These are phyloP conservation scores for Rugonectria rugulosa DNA, from an alignment of 2,329 filamentous ascomycete genomes.

Conservation along the genomic window DNA sequence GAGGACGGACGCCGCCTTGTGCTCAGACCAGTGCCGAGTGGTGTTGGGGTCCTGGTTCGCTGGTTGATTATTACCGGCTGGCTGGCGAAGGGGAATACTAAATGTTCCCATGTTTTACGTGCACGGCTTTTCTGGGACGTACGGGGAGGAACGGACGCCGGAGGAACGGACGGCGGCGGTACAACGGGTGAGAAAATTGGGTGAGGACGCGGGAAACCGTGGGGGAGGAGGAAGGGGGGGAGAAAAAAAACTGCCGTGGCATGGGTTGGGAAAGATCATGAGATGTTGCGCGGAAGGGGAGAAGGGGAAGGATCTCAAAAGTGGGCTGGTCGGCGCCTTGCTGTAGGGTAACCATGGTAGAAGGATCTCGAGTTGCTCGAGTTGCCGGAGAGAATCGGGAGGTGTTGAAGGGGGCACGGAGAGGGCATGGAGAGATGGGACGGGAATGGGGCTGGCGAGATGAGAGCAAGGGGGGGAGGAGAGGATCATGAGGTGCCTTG, in stretches of 20 bases:
- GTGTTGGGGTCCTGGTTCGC: too few species aligned
- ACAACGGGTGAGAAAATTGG: conserved; percentile 16
- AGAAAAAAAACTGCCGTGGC: conserved; percentile 11
- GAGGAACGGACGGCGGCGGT: conserved; percentile 13
- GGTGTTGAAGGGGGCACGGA: conserved; percentile 17
- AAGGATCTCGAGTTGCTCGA: conserved; percentile 2
- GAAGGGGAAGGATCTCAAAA: not conserved
- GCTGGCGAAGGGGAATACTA: conserved; percentile 11
- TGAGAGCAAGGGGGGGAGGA: not conserved
- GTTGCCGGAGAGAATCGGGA: conserved; percentile 36
- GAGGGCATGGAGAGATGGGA: not conserved
- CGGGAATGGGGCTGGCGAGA: not conserved
- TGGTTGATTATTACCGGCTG: conserved; percentile 8
- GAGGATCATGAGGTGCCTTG: not conserved
- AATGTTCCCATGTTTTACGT: too few species aligned
- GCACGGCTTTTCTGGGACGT: conserved; percentile 13
- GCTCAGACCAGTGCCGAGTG: not conserved
- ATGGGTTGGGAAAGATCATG: conserved; percentile 7
- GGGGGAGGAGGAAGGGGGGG: not conserved
- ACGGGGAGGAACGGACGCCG: conserved; percentile 13
- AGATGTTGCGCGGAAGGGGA: conserved; percentile 16
- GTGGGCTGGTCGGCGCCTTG: conserved; percentile 5
- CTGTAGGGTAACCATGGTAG: not conserved
- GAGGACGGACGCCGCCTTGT: conserved; percentile 15
- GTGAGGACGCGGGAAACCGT: not conserved